Evolutionary conservation across 2,329 filamentous ascomycete species (phyloP), one percentile per base, ranked within the genome.

Genomic region (Pyrenochaeta sp.): DNA sequence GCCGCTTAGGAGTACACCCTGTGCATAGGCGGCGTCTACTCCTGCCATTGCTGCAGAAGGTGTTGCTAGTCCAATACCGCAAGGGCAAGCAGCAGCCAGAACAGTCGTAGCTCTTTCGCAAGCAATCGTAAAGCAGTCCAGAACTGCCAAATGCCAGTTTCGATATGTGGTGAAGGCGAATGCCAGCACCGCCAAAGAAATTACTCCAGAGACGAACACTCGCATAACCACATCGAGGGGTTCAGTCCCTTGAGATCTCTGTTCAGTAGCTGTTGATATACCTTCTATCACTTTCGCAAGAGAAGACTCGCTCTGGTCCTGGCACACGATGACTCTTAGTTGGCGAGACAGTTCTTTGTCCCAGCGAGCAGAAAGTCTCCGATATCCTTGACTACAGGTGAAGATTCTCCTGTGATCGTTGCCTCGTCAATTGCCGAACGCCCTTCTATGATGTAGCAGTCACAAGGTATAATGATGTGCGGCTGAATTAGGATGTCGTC

Each of bases 1-100:
- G 17, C 51, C 53, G 12, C 42, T 47, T 17, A 63, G 41, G 11
- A 63, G 31, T n/a, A 63, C 40, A 4, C 58, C 60, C 10, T 50
- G 15, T 5, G 41, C 30, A 17, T 51, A 58, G 9, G 60, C 45
- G 20, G 47, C 47, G 33, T 63, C 58, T 55, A 45, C 17, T 3
- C 54, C 58, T 17, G 58, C 55, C 58, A 64, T 58, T 9, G 53
- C 49, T 21, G 58, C 58, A 15, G 51, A 56, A 11, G 58, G 55
- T 0, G 52, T 57, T 9, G 58, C 55, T 23, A 64, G 30, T 2
- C 58, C 61, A 23, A 64, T 41, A 3, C 50, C 61, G 40, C 61
- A 64, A 21, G 58, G 55, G 45, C 58, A 61, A 14, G 58, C 56
- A 10, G 58, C 57, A 12, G 52, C 54, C 12, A 63, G 33, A 18